Evolutionary conservation across 257 asterid genomes (phyloP).

Genomic region (Haberlea rhodopensis): DNA sequence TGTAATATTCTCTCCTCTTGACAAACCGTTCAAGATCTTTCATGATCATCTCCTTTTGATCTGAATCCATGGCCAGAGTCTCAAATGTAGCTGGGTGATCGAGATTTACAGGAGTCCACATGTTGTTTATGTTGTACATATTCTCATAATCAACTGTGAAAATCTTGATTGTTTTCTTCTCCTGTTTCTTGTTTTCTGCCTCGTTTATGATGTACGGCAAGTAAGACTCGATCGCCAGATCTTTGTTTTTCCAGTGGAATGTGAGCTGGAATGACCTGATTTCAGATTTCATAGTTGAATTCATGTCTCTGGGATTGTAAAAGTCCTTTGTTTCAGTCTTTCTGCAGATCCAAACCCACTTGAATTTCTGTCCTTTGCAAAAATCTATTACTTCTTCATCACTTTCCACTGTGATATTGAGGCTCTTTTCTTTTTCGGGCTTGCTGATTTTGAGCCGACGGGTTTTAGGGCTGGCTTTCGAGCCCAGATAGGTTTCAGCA

Average conservation of each 20-base stretch:
- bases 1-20: constrained; percentile 50
- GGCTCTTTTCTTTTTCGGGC: constrained; percentile 42
- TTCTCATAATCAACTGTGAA: constrained; percentile 39
- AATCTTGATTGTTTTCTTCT: constrained; percentile 46
- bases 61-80: constrained; percentile 62
- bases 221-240: constrained; percentile 38
- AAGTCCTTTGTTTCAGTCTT: constrained; percentile 21
- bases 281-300: constrained; percentile 39
- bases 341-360: constrained; percentile 48
- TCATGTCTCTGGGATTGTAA: constrained; percentile 40
- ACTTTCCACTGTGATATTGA: constrained; percentile 41
- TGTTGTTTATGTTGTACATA: constrained; percentile 30
- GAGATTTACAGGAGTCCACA: constrained; percentile 43
- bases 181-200: constrained; percentile 33
- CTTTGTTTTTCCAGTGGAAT: constrained; percentile 46
- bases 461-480: constrained; percentile 38
- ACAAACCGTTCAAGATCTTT: constrained; percentile 51
- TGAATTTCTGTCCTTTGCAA: constrained; percentile 38
- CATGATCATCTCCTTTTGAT: constrained; percentile 39
- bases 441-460: constrained; percentile 54
- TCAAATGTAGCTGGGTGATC: constrained; percentile 69
- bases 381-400: constrained; percentile 40
- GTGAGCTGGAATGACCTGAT: constrained; percentile 55
- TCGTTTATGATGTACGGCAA: constrained; percentile 37
- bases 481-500: constrained; percentile 48